Conservation (phyloP, 345 rosid genomes). For the Sisymbrium irio region DNA sequence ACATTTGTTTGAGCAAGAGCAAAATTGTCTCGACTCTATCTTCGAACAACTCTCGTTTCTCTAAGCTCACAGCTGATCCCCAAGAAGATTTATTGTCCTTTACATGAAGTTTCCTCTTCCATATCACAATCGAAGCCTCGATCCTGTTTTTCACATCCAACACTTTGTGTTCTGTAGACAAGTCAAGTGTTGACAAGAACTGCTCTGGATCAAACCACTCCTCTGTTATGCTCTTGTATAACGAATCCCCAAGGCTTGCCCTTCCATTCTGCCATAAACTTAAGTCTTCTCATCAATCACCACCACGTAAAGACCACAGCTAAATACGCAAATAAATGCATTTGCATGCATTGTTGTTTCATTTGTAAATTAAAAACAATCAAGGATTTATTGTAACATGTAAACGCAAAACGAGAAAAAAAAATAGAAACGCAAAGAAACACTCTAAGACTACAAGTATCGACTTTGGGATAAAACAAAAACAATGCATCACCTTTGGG, state of each 20-base stretch:
- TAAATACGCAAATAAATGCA: neutral
- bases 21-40: slow-evolving; percentile 79
- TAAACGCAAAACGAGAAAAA: too few species aligned
- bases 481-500: slow-evolving; percentile 66
- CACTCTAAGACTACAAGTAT: neutral
- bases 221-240: slow-evolving; percentile 75
- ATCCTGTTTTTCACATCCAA: slow-evolving; percentile 80
- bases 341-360: too few species aligned
- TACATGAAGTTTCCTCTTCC: slow-evolving; percentile 73
- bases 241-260: slow-evolving; percentile 73
- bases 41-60: slow-evolving; percentile 85
- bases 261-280: slow-evolving; percentile 60
- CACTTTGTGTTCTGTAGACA: slow-evolving; percentile 70
- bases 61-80: slow-evolving; percentile 80
- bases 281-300: neutral
- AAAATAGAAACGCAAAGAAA: too few species aligned
- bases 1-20: slow-evolving; percentile 65
- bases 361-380: too few species aligned
- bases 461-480: neutral
- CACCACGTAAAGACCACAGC: neutral
- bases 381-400: too few species aligned
- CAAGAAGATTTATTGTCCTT: slow-evolving; percentile 80
- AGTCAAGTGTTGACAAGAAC: slow-evolving; percentile 66
- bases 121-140: slow-evolving; percentile 84
- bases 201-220: slow-evolving; percentile 73